A percentile compares a stretch with the other conserved stretches of the same genome.
Conservation (phyloP, 2,329 filamentous ascomycete species). For the Annulohypoxylon truncatum region DNA sequence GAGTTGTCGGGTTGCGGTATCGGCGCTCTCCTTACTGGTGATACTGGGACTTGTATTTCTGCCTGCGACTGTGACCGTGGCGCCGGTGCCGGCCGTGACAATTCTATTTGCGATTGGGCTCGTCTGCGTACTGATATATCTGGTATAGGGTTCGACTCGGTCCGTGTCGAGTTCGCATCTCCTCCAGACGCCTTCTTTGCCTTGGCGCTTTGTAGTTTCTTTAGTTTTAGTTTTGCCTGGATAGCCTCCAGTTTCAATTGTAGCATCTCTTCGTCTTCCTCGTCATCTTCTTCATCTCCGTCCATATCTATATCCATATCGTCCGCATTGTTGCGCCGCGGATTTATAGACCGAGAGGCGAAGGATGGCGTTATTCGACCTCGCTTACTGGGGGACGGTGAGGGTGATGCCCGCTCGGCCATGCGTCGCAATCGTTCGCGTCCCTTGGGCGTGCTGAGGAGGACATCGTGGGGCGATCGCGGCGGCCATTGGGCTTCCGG, state of each 20-base stretch:
- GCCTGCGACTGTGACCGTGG: slow-evolving; percentile 49
- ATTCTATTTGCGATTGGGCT: slow-evolving; percentile 38
- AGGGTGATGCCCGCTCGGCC: slow-evolving; percentile 73
- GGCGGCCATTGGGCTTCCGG: slow-evolving; percentile 72
- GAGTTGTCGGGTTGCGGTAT: slow-evolving; percentile 70
- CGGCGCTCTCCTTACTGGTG: slow-evolving; percentile 72
- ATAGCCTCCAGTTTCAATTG: slow-evolving; percentile 89
- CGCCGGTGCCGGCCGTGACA: slow-evolving; percentile 28
- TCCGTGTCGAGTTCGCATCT: slow-evolving; percentile 19
- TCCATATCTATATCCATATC: slow-evolving; percentile 54
- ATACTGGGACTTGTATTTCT: slow-evolving; percentile 78
- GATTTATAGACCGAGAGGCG: slow-evolving; percentile 32
- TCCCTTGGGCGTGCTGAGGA: slow-evolving; percentile 78
- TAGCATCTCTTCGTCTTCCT: slow-evolving; percentile 86
- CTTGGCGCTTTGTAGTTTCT: slow-evolving; percentile 80
- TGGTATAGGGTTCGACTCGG: slow-evolving; percentile 35
- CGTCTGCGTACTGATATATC: slow-evolving; percentile 38
- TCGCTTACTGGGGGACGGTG: slow-evolving; percentile 72
- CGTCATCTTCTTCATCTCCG: slow-evolving; percentile 61
- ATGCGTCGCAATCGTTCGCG: slow-evolving; percentile 78
- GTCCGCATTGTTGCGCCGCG: slow-evolving; percentile 29
- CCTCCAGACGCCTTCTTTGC: slow-evolving; percentile 49
- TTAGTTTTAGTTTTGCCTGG: slow-evolving; percentile 86
- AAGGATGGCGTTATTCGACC: slow-evolving; percentile 52
- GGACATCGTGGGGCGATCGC: slow-evolving; percentile 72